phyloP scores from a whole-genome alignment of 23 red algal species.

The Pyropia haitanensis region DNA sequence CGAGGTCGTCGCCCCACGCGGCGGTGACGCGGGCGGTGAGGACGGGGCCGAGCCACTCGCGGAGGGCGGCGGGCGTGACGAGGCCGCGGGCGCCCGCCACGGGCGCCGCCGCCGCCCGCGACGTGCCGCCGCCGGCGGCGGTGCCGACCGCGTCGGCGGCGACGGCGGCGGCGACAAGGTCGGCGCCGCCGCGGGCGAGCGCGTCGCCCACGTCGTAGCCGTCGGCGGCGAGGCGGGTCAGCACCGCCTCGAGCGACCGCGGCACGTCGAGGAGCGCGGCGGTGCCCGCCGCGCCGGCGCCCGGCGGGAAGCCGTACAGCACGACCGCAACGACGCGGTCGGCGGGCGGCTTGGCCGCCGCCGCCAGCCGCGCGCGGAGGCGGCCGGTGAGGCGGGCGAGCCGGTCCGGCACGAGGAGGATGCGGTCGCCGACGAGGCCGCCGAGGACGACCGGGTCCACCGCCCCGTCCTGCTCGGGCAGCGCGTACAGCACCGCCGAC shows the following conservation, averaged over 20 bases:
- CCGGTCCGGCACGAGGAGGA: conserved; percentile 43
- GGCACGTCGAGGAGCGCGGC: conserved; percentile 65
- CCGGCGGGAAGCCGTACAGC: conserved; percentile 59
- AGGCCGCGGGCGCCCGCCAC: conserved; percentile 11
- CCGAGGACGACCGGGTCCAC: conserved; percentile 59
- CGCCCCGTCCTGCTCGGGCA: conserved; percentile 57
- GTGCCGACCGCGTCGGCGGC: too few relatives aligned
- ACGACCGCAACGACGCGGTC: conserved; percentile 37
- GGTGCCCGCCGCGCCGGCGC: conserved; percentile 45
- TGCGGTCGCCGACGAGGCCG: conserved; percentile 53
- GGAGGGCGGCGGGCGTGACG: conserved; percentile 22
- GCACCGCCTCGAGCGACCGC: conserved; percentile 25
- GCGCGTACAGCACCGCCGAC: conserved; percentile 50
- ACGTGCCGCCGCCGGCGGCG: background rate
- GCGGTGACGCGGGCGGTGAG: conserved; percentile 20
- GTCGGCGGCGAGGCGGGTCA: conserved; percentile 9
- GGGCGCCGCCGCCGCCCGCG: conserved; percentile 5
- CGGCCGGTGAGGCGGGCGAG: conserved; percentile 30
- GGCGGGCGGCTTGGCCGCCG: conserved; percentile 18
- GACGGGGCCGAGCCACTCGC: conserved; percentile 24
- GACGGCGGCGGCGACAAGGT: too few relatives aligned
- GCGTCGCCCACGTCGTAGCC: conserved; percentile 53
- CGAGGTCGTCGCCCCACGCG: conserved; percentile 39
- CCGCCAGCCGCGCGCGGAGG: conserved; percentile 27
- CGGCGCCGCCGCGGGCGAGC: background rate